A percentile compares a stretch with the other conserved stretches of the same genome.
These are phyloP conservation scores for Wickerhamiella parazyma DNA, from an alignment of 805 yeast species.

Conservation along the genomic window DNA sequence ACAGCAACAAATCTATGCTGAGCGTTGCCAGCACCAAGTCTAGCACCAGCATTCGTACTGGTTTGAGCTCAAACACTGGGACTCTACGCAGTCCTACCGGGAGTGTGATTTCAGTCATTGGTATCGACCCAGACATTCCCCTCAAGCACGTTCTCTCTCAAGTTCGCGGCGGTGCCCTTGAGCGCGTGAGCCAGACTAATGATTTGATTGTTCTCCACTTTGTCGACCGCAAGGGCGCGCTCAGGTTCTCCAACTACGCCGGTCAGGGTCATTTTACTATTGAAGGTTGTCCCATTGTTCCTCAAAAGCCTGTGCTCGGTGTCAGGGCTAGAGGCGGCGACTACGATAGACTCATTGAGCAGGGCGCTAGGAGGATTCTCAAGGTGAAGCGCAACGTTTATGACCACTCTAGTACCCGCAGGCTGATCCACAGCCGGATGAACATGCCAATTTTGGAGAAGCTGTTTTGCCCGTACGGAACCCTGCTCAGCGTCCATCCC, in stretches of 20 bases:
- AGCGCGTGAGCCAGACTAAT: constrained; percentile 2
- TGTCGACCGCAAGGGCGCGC: constrained; percentile 4
- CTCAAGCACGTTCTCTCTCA: constrained; percentile 13
- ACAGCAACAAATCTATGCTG: not conserved
- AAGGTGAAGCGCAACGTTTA: constrained; percentile 5
- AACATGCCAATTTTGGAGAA: constrained; percentile 7
- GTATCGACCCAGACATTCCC: constrained; percentile 4
- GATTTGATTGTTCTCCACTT: constrained; percentile 7
- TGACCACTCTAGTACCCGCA: not conserved
- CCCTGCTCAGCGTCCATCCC: constrained; percentile 17
- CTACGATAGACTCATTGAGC: not conserved
- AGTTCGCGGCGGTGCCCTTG: constrained; percentile 18
- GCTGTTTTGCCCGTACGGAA: constrained; percentile 11
- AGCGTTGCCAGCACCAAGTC: not conserved
- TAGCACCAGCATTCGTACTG: not conserved
- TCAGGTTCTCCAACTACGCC: constrained; percentile 7
- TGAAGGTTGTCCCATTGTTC: not conserved
- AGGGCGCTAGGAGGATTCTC: constrained; percentile 10
- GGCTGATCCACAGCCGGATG: constrained; percentile 7
- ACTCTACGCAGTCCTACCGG: not conserved
- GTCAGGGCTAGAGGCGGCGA: not conserved
- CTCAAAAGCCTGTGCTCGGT: not conserved
- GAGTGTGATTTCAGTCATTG: not conserved
- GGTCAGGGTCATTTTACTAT: constrained; percentile 7
- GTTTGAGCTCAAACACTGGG: not conserved